phyloP scores from a whole-genome alignment of 805 yeast genomes.

The Wickerhamomyces hampshirensis region DNA sequence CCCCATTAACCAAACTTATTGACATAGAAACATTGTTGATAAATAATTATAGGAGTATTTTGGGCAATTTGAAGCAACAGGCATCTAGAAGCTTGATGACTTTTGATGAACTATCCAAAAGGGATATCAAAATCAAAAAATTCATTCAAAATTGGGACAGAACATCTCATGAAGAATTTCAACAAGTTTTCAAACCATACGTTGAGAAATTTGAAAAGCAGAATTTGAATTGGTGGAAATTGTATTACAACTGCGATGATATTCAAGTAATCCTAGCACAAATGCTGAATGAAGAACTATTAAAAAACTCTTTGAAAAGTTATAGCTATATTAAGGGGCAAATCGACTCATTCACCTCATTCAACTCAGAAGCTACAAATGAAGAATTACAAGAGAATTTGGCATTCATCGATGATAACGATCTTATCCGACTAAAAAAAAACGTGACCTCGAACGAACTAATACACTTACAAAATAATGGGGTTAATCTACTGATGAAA shows the following conservation, averaged over 20 bases:
- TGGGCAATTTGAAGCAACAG: constrained; percentile 15
- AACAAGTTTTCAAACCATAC: constrained; percentile 24
- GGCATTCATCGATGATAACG: constrained; percentile 15
- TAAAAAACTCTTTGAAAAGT: constrained; percentile 24
- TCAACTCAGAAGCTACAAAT: constrained; percentile 6
- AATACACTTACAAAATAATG: constrained; percentile 21
- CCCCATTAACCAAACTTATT: constrained; percentile 10
- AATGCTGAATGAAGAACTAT: constrained; percentile 22
- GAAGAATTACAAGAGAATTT: too few relatives aligned
- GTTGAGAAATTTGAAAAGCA: constrained; percentile 21
- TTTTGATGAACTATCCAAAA: constrained; percentile 12
- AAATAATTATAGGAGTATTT: constrained; percentile 13
- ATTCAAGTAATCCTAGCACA: constrained; percentile 23
- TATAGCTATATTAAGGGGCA: constrained; percentile 30
- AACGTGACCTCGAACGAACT: constrained; percentile 19
- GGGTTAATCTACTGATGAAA: constrained; percentile 21
- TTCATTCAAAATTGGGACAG: constrained; percentile 27
- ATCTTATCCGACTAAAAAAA: constrained; percentile 16
- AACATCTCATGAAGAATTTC: constrained; percentile 27
- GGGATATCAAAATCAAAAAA: constrained; percentile 14
- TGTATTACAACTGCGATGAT: constrained; percentile 29
- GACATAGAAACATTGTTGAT: constrained; percentile 15
- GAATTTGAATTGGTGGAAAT: constrained; percentile 28
- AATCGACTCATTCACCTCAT: constrained; percentile 24
- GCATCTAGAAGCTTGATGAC: constrained; percentile 18